Conservation (phyloP, 208 protist species). For the Wallacemonas collosoma region DNA sequence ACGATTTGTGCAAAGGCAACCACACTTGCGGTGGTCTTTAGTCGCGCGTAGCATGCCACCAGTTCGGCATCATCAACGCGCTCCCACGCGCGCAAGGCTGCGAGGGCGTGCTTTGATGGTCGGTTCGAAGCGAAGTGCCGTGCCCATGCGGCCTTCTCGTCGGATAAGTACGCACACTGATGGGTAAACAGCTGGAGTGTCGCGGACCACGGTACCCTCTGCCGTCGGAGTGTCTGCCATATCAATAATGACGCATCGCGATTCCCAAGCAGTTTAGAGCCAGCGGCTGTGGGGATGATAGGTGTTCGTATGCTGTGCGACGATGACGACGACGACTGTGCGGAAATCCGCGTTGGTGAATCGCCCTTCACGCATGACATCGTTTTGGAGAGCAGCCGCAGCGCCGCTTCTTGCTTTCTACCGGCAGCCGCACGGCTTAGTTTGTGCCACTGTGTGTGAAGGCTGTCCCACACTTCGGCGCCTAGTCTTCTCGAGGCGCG, state of each 20-base stretch:
- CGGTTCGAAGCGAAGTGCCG: background rate
- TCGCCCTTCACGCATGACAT: background rate
- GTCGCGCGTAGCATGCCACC: conserved; percentile 26
- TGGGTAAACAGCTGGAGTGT: conserved; percentile 40
- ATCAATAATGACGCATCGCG: conserved; percentile 40
- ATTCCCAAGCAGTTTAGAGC: conserved; percentile 18
- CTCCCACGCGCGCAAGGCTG: conserved; percentile 41
- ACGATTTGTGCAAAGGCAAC: conserved; percentile 59
- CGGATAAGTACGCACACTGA: conserved; percentile 44
- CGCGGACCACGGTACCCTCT: conserved; percentile 49
- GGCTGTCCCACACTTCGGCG: background rate
- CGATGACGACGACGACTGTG: too few relatives aligned
- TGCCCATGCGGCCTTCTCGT: conserved; percentile 37
- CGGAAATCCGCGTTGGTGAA: background rate
- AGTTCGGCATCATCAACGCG: conserved; percentile 28
- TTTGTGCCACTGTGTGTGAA: background rate
- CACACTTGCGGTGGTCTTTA: conserved; percentile 33
- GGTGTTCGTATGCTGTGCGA: background rate
- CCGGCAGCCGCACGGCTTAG: background rate
- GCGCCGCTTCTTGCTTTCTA: background rate
- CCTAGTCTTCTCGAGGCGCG: background rate
- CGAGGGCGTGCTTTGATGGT: conserved; percentile 25
- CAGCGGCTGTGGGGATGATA: background rate
- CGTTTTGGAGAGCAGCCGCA: background rate
- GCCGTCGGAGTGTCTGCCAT: conserved; percentile 50